Conservation (phyloP, 1,139 yeast species). For the Scheffersomyces parashehatae region DNA sequence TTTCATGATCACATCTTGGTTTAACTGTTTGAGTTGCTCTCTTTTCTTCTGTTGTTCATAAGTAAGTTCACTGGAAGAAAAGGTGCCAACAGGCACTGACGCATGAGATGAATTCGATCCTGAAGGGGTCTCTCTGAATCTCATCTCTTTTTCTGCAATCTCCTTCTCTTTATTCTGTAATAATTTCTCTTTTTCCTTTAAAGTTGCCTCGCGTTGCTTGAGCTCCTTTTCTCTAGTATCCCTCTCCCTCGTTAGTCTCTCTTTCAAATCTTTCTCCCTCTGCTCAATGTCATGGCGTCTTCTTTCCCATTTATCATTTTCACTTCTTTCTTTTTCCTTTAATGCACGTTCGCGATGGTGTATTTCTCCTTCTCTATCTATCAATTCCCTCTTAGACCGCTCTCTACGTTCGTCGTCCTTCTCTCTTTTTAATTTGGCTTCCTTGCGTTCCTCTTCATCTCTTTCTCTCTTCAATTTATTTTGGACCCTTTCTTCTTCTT, state of each 20-base stretch:
- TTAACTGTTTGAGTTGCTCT: conserved; percentile 20
- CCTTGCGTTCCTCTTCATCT: conserved; percentile 5
- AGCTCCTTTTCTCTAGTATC: conserved; percentile 7
- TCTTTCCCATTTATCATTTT: not conserved
- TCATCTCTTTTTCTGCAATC: conserved; percentile 36
- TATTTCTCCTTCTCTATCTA: conserved; percentile 2
- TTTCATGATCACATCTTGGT: conserved; percentile 19
- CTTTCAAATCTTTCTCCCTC: not conserved
- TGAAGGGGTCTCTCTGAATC: conserved; percentile 7
- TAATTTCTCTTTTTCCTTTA: conserved; percentile 11
- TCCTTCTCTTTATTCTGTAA: conserved; percentile 31
- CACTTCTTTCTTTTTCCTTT: not conserved
- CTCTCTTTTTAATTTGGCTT: conserved; percentile 1
- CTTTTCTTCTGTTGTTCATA: conserved; percentile 14
- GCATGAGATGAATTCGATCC: no score
- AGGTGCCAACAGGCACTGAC: not conserved
- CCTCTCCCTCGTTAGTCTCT: not conserved
- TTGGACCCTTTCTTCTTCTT: conserved; percentile 2
- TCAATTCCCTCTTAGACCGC: conserved; percentile 1
- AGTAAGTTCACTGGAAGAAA: conserved; percentile 3
- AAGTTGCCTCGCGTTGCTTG: conserved; percentile 11
- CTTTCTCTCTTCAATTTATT: conserved; percentile 4
- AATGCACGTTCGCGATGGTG: not conserved
- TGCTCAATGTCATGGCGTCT: conserved; percentile 1
- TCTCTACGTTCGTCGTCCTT: conserved; percentile 1